Base-by-base conservation (phyloP, 805 yeast species). In the Yarrowia sp. region DNA sequence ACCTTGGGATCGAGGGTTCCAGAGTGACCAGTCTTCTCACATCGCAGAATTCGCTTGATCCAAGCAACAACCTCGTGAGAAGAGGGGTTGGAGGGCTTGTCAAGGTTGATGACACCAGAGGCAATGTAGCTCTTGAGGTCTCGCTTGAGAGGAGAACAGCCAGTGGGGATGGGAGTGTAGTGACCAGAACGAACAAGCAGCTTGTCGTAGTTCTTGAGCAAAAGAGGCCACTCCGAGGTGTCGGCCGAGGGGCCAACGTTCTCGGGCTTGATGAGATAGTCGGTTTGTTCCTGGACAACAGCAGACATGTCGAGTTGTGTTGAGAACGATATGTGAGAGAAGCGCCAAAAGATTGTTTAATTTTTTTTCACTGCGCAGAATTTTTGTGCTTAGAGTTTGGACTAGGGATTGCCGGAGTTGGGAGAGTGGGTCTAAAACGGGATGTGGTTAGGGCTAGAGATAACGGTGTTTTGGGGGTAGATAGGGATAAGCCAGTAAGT, bases 31-130 rank as follows among this genome's bases (percentile, higher is more conserved):
- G 99, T 95, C 79, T 95, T 95, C 79, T 95, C 98, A 67, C 87
- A 89, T 77, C 98, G 87, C 74, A 95, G 83, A 71, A 95, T 95
- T 78, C 98, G 84, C 81, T 95, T 95, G 74, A 95, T 86, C 99
- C 99, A 95, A 28, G 99, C 99, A 73, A 95, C 99, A 75, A 95
- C 99, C 82, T 95, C 99, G 80, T 95, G 99, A 65, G 97, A 91
- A 48, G 97, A 90, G 71, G 99, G 99, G 78, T 95, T 95, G 32
- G 97, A 90, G 71, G 99, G 99, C 74, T 95, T 95, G 81, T 95
- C 99, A 72, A 95, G 83, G 81, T 95, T 95, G 76, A 95, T 93
- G 62, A 95, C 96, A 83, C 99, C 99, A 7, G 97, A 87, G 58
- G 95, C 85, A 72, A 95, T 82, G 77, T 95, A 95, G 38, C 90